Base-by-base conservation (phyloP, 1,284 basidiomycete genomes). In the Macrocybe sp. region DNA sequence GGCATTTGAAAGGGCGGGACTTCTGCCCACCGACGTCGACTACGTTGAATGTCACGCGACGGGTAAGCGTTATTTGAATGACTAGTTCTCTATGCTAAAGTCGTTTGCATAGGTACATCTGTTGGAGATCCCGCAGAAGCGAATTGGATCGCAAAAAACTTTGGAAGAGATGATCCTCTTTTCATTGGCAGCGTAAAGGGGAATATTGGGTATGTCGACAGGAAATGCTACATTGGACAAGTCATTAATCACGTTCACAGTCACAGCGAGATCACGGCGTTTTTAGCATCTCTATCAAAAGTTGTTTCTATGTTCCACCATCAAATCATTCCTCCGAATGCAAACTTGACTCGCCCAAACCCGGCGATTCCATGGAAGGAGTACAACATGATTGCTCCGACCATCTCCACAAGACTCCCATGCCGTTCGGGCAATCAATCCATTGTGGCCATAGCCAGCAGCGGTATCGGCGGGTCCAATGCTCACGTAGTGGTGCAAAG, bases 11-110 rank as follows among this genome's bases (percentile, higher is more conserved):
- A 64, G 64, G 33, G 46, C 55, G 2, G 55, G 62, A 6, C 59
- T 65, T 7, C 37, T 41, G 5, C 62, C 65, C 2, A 42, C 45
- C 6, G 72, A 78, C 11, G 70, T 71, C 1, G 75, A 76, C 46
- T 79, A 63, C 53, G 56, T 76, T 0, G 76, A 79, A 56, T 41
- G 70, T 7, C 76, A 78, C 52, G 74, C 72, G 1, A 78, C 76
- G 11, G 76, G 73, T 64, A 47, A 42, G 31, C 44, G 38, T 22
- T 22, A 22, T 22, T 4, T 22, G 22, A 22, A 22, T 22, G 22
- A 22, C 22, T 22, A 22, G 22, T 22, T 22, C 22, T 3, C 22
- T 2, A 22, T 22, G 22, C 22, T 22, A 4, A 22, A 4, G 3
- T 22, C 4, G 4, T 22, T 22, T 22, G 22, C 4, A 22, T 4